Evolutionary conservation across 441 rosid species (phyloP).

Genomic region (Brassica balearica): DNA sequence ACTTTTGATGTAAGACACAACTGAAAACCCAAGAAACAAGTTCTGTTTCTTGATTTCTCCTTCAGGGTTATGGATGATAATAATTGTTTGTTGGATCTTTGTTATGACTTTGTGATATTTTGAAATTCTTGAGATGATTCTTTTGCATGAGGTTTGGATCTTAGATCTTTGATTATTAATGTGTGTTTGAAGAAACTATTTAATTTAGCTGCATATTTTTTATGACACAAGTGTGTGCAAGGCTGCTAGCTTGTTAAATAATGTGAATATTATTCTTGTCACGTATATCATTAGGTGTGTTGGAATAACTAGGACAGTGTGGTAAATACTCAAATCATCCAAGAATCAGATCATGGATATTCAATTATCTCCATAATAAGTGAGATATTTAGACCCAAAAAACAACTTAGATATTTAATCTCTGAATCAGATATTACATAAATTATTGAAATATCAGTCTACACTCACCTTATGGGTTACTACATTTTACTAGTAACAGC

Average conservation of each 20-base stretch:
- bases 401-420: slow-evolving; percentile 8
- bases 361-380: slow-evolving; percentile 14
- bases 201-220: slow-evolving; percentile 26
- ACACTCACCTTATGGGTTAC: slow-evolving; percentile 12
- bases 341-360: slow-evolving; percentile 15
- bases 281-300: slow-evolving; percentile 5
- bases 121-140: slow-evolving; percentile 40
- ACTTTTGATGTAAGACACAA: slow-evolving; percentile 35
- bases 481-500: neutral
- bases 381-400: slow-evolving; percentile 24
- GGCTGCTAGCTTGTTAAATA: neutral
- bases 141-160: slow-evolving; percentile 42
- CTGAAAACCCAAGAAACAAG: neutral
- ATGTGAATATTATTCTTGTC: slow-evolving; percentile 23
- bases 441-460: neutral
- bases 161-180: slow-evolving; percentile 56
- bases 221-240: slow-evolving; percentile 38
- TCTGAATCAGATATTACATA: neutral
- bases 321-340: slow-evolving; percentile 12
- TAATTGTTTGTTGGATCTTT: slow-evolving; percentile 31
- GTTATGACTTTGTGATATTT: slow-evolving; percentile 28
- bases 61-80: neutral
- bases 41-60: slow-evolving; percentile 27
- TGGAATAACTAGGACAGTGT: neutral
- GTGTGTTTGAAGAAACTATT: slow-evolving; percentile 30